A percentile compares a stretch with the other conserved stretches of the same genome.
Evolutionary conservation across 805 yeast genomes (phyloP).

Genomic region (Candida jianshihensis): DNA sequence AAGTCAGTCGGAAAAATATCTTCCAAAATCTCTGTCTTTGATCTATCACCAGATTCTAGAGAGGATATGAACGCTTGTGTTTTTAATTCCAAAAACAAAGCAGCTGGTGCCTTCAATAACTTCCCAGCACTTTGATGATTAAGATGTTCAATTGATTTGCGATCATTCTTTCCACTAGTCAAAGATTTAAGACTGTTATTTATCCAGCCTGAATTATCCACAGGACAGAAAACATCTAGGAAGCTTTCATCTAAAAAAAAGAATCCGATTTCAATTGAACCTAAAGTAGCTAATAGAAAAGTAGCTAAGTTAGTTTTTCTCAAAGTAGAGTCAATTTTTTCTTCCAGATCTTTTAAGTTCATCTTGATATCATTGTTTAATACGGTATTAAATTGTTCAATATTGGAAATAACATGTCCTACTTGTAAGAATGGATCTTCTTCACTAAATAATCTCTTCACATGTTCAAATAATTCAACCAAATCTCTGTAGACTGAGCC

Average conservation of each 20-base stretch:
- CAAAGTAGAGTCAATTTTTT: conserved; percentile 35
- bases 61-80: conserved; percentile 95
- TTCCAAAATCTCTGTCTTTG: conserved; percentile 60
- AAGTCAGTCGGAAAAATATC: conserved; percentile 68
- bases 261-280: conserved; percentile 81
- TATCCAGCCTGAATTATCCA: conserved; percentile 10
- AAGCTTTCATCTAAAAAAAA: conserved; percentile 79
- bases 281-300: conserved; percentile 79
- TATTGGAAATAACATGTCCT: conserved; percentile 61
- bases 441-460: conserved; percentile 58
- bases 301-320: conserved; percentile 86
- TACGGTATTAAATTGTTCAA: conserved; percentile 4
- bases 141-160: conserved; percentile 9
- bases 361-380: conserved; percentile 2
- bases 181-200: background rate
- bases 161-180: background rate
- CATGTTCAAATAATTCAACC: conserved; percentile 71
- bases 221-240: conserved; percentile 81
- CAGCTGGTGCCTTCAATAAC: conserved; percentile 74
- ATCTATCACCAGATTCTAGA: conserved; percentile 52
- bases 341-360: conserved; percentile 15
- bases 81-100: conserved; percentile 75
- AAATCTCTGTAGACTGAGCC: conserved; percentile 57
- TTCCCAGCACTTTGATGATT: conserved; percentile 31
- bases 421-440: conserved; percentile 70